A percentile compares a stretch with the other conserved stretches of the same genome.
These are phyloP conservation scores for Wallacemonas sp. DNA, from an alignment of 208 protist species.

Conservation along the genomic window DNA sequence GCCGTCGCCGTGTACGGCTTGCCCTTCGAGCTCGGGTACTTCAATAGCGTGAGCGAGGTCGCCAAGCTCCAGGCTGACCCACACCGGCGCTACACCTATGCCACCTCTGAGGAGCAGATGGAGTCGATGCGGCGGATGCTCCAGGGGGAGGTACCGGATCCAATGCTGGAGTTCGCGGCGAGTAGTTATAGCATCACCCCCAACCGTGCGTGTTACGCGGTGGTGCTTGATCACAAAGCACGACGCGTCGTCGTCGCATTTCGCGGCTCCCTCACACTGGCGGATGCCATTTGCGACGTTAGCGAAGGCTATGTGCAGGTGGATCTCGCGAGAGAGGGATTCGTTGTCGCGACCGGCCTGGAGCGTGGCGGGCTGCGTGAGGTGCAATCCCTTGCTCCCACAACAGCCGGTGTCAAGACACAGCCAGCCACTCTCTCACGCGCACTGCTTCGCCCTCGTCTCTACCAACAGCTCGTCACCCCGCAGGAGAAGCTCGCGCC, in stretches of 20 bases:
- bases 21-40: constrained; percentile 80
- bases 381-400: background rate
- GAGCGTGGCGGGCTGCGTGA: background rate
- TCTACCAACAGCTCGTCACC: constrained; percentile 4
- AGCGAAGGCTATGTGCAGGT: constrained; percentile 63
- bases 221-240: constrained; percentile 66
- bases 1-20: constrained; percentile 70
- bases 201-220: constrained; percentile 46
- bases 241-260: constrained; percentile 71
- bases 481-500: constrained; percentile 2
- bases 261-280: constrained; percentile 61
- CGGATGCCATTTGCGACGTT: constrained; percentile 58
- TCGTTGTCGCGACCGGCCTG: background rate
- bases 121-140: constrained; percentile 81
- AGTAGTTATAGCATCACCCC: constrained; percentile 56
- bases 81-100: constrained; percentile 65
- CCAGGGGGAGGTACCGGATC: constrained; percentile 41
- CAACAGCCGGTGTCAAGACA: background rate
- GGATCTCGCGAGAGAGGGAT: constrained; percentile 11
- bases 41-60: constrained; percentile 43
- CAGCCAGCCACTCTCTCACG: background rate
- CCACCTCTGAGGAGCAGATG: constrained; percentile 65
- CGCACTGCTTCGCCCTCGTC: background rate
- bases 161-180: constrained; percentile 62
- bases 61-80: constrained; percentile 52